phyloP scores from a whole-genome alignment of 768 basidiomycete genomes.

The Hortiboletus flavorubellus region DNA sequence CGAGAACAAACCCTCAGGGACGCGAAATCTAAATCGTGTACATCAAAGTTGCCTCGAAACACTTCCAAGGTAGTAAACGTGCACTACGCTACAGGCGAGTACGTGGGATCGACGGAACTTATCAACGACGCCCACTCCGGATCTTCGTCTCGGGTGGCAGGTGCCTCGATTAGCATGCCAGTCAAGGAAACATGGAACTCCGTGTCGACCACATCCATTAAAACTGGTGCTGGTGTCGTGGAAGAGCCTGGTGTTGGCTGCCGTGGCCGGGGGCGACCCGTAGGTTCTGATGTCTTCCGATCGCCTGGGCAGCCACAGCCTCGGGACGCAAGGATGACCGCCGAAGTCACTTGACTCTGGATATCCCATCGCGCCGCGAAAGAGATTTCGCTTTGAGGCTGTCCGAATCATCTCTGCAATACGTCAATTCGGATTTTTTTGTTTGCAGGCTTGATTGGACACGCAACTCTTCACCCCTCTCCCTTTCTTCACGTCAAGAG shows the following conservation, averaged over 20 bases:
- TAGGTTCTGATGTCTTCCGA: slow-evolving; percentile 2
- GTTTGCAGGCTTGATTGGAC: slow-evolving; percentile 9
- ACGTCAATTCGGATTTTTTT: slow-evolving; percentile 21
- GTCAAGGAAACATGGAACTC: slow-evolving; percentile 44
- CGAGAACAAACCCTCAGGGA: background rate
- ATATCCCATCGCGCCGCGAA: background rate
- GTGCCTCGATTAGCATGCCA: slow-evolving; percentile 67
- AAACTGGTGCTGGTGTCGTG: background rate
- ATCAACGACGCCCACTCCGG: slow-evolving; percentile 66
- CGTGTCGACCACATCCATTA: slow-evolving; percentile 14
- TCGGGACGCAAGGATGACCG: slow-evolving; percentile 8
- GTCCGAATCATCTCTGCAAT: background rate
- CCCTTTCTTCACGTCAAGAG: background rate
- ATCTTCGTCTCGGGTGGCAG: slow-evolving; percentile 69
- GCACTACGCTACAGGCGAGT: slow-evolving; percentile 23
- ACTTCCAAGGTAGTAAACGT: background rate
- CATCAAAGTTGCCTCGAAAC: slow-evolving; percentile 21
- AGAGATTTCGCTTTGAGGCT: background rate
- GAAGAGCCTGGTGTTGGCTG: background rate
- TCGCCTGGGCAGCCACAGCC: background rate
- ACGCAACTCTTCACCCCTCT: slow-evolving; percentile 1
- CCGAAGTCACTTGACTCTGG: background rate
- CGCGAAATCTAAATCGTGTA: slow-evolving; percentile 1
- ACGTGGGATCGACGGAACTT: slow-evolving; percentile 69
- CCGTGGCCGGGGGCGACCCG: background rate